Evolutionary conservation across 495 filamentous ascomycete species (phyloP).

Genomic region (Neurospora tetraspora): DNA sequence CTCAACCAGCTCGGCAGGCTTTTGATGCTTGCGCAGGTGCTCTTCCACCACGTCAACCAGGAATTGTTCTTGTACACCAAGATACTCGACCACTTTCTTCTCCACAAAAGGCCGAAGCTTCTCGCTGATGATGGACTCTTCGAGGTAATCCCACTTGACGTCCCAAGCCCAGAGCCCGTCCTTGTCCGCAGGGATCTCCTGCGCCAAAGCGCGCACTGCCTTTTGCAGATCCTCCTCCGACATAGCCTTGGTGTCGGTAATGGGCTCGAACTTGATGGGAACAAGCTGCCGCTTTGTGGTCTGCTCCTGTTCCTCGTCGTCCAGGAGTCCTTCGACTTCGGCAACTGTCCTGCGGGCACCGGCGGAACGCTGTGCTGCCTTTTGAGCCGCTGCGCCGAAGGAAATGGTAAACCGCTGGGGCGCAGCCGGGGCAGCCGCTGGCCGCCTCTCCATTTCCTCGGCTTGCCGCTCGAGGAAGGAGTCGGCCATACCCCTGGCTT

Average conservation of each 20-base stretch:
- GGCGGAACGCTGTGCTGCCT: slow-evolving; percentile 61
- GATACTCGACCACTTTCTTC: slow-evolving; percentile 94
- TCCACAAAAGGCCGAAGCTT: slow-evolving; percentile 92
- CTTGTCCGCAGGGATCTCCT: slow-evolving; percentile 81
- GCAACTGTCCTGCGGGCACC: slow-evolving; percentile 73
- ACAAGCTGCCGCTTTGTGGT: slow-evolving; percentile 71
- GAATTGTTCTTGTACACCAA: slow-evolving; percentile 94
- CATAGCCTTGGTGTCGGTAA: slow-evolving; percentile 56
- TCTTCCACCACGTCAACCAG: slow-evolving; percentile 87
- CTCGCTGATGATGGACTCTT: slow-evolving; percentile 70
- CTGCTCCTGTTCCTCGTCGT: slow-evolving; percentile 79
- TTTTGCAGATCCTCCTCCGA: slow-evolving; percentile 76
- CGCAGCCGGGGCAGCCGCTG: slow-evolving; percentile 29
- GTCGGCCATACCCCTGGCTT: slow-evolving; percentile 79
- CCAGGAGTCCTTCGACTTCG: slow-evolving; percentile 86
- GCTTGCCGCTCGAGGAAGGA: slow-evolving; percentile 86
- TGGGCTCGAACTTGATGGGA: slow-evolving; percentile 82
- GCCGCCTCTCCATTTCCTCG: slow-evolving; percentile 66
- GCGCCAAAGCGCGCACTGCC: slow-evolving; percentile 67
- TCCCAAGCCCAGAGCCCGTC: slow-evolving; percentile 85
- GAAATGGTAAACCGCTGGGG: slow-evolving; percentile 89
- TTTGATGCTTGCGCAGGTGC: slow-evolving; percentile 67
- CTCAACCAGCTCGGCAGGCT: slow-evolving; percentile 71
- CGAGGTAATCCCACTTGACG: slow-evolving; percentile 90
- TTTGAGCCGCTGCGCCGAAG: slow-evolving; percentile 75